Evolutionary conservation across 2,329 filamentous ascomycete species (phyloP).

Genomic region (Sporothrix schenckii): DNA sequence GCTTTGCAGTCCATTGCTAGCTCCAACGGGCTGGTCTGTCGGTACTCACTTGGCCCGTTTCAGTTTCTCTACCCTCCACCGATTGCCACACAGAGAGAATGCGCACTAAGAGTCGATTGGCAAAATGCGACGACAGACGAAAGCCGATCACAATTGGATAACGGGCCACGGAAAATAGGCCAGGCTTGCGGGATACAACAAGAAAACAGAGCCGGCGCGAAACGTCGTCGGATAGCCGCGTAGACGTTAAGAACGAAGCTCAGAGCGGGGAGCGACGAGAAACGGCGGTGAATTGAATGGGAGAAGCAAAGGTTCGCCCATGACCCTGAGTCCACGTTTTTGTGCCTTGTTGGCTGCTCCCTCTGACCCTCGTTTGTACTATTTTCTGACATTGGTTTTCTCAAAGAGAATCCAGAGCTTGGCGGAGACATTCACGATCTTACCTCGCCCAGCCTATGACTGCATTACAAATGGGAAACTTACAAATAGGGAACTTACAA

Average conservation of each 20-base stretch:
- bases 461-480: no score
- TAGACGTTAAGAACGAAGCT: not conserved
- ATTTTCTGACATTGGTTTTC: no score
- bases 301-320: conserved; percentile 24
- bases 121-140: not conserved
- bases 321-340: conserved; percentile 18
- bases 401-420: no score
- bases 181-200: not conserved
- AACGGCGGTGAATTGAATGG: conserved; percentile 21
- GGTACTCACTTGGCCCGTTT: conserved; percentile 10
- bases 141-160: not conserved
- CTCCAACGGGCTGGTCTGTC: conserved; percentile 22
- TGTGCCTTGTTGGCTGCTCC: not conserved
- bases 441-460: no score
- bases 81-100: not conserved
- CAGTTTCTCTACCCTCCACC: not conserved
- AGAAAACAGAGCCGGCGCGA: not conserved
- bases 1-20: conserved; percentile 24
- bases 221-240: not conserved
- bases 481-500: no score
- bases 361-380: not conserved
- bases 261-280: not conserved
- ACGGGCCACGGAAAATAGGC: not conserved
- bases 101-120: not conserved
- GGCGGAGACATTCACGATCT: no score